Evolutionary conservation across 805 yeast genomes (phyloP), one percentile per base, ranked within the genome.

Genomic region (Huiozyma sinensis): DNA sequence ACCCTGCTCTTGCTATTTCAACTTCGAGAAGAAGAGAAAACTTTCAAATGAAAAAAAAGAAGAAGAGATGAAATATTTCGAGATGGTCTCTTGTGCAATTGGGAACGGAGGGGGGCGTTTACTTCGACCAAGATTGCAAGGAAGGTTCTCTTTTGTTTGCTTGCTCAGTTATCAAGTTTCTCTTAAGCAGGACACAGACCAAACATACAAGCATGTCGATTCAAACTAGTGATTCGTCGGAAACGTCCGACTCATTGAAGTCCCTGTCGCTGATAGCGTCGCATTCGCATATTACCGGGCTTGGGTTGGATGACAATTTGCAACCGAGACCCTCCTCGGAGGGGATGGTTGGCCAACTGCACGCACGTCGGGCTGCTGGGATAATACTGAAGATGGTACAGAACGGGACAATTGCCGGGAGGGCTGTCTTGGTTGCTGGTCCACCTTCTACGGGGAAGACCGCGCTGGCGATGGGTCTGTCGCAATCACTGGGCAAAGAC

Each of bases 371-470:
- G 60, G 97, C 99, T 5, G 95, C 96, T 13, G 99, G 96, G 46
- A 81, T 92, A 36, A 81, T 92, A 43, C 75, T 90, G 54, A 89
- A 85, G 67, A 82, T 92, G 87, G 87, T 92, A 48, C 88, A 86
- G 60, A 88, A 84, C 32, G 95, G 96, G 42, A 79, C 85, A 52
- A 90, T 92, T 65, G 96, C 97, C 24, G 99, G 99, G 28, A 77
- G 97, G 53, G 97, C 97, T 1, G 92, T 89, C 17, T 68, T 92
- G 50, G 73, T 92, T 48, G 97, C 98, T 0, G 99, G 99, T 36
- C 97, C 97, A 8, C 98, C 98, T 29, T 86, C 95, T 10, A 92
- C 98, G 0, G 99, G 99, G 65, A 92, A 92, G 65, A 92, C 99
- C 3, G 99, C 99, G 34, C 77, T 92, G 55, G 98, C 99, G 10